Evolutionary conservation across 768 basidiomycete genomes (phyloP), one percentile per base, ranked within the genome.

Genomic region (Cyclocybe aegerita): DNA sequence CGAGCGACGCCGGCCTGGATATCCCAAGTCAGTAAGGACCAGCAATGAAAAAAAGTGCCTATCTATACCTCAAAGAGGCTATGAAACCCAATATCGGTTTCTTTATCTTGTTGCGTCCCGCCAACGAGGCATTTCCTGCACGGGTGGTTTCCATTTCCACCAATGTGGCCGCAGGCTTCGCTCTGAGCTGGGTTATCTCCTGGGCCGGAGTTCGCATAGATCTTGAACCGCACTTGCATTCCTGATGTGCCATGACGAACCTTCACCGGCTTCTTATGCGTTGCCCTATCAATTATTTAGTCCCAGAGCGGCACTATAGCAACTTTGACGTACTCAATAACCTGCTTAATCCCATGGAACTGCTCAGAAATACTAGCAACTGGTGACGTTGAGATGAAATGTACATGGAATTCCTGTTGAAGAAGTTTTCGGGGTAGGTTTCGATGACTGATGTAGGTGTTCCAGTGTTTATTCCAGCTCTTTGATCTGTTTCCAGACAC

Each of bases 401-500:
- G 69, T 15, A 66, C 59, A 57, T 68, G 65, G 17, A 58, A 68
- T 45, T 76, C 63, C 43, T 74, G 71, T 2, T 71, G 61, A 0
- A 75, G 55, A 8, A 74, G 56, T 29, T 59, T 44, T 8, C 63
- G 59, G 0, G 71, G 75, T 0, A 77, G 57, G 46, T 69, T 72
- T 10, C 61, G 50, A 37, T 75, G 67, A 1, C 59, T 66, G 16
- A 73, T 56, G 42, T 75, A 76, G 0, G 70, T 64, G 43, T 74
- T 76, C 58, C 61, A 67, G 45, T 78, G 77, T 43, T 75, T 74
- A 53, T 77, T 78, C 66, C 68, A 78, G 35, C 68, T 68, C 54
- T 78, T 78, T 3, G 67, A 70, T 8, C 62, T 53, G 49, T 77
- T 77, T 7, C 74, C 74, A 0, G 73, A 78, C 0, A 75, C 70